Base-by-base conservation (phyloP, 345 rosid species). In the Erucastrum elatum region DNA sequence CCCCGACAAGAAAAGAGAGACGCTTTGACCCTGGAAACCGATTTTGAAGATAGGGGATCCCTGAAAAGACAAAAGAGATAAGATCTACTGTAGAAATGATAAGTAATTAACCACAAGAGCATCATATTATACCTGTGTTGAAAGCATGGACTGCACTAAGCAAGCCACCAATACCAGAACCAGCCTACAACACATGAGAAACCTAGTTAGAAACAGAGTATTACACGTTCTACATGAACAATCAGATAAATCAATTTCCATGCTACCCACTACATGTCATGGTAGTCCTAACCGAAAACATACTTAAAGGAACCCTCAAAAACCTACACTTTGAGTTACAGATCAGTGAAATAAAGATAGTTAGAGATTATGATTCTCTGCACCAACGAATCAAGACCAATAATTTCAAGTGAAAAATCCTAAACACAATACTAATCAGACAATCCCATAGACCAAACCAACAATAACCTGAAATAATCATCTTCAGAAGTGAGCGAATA, bases 81-180 rank as follows among this genome's bases (percentile, higher is more conserved):
- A 76, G 60, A 46, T 66, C n/a, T 1, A 51, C 3, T 27, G 66
- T 27, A 12, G 49, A 70, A 58, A 59, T 58, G 53, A 33, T 35
- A 66, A 62, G 9, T 15, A 9, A 73, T 21, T 12, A 25, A 51
- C 68, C 3, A 64, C 49, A 53, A 75, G 73, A 56, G 74, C 67
- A 68, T 46, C 68, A 4, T 70, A 75, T 30, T 81, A 53, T 82
- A 90, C 96, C 91, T 61, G 97, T 88, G 72, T 93, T 93, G 76
- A 93, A 83, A 79, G 90, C 91, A 82, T 93, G 86, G 75, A 93
- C 88, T 12, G 94, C 96, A 85, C 96, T 88, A 80, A 93, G 98
- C 92, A 95, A 76, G 65, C 87, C 94, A 83, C 97, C 96, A 75
- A 93, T 77, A 61, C 97, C 98, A 41, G 94, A 85, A 68, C 97